Conservation (phyloP, 495 filamentous ascomycete species). For the Penicillium roqueforti region DNA sequence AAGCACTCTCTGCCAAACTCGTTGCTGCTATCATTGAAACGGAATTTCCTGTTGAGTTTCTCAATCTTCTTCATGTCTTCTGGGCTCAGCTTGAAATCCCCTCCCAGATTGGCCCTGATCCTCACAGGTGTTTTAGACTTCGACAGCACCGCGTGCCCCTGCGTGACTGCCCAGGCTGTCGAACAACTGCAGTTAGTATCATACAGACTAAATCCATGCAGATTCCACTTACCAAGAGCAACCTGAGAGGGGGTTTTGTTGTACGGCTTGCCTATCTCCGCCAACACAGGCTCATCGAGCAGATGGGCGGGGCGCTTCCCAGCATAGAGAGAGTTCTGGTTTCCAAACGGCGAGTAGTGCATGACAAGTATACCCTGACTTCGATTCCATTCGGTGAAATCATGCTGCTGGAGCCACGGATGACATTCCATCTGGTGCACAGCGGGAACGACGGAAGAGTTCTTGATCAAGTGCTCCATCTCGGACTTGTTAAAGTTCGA, state of each 20-base stretch:
- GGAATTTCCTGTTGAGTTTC: slow-evolving; percentile 50
- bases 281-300: slow-evolving; percentile 58
- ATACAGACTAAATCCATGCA: background rate
- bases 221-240: slow-evolving; percentile 50
- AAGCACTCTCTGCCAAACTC: slow-evolving; percentile 59
- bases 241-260: slow-evolving; percentile 59
- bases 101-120: slow-evolving; percentile 55
- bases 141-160: slow-evolving; percentile 61
- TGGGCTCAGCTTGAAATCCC: slow-evolving; percentile 52
- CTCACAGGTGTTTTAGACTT: slow-evolving; percentile 56
- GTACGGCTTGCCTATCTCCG: slow-evolving; percentile 59
- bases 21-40: slow-evolving; percentile 56
- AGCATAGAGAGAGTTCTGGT: slow-evolving; percentile 62
- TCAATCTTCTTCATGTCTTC: slow-evolving; percentile 53
- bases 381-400: slow-evolving; percentile 53
- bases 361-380: slow-evolving; percentile 56
- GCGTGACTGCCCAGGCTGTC: slow-evolving; percentile 60
- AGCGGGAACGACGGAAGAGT: slow-evolving; percentile 56
- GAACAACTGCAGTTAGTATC: slow-evolving; percentile 15
- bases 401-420: slow-evolving; percentile 58
- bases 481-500: slow-evolving; percentile 72
- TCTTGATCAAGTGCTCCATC: slow-evolving; percentile 61
- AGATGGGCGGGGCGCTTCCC: slow-evolving; percentile 47
- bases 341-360: slow-evolving; percentile 67
- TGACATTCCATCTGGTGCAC: slow-evolving; percentile 64